phyloP scores from a whole-genome alignment of 139 green algal genomes.

The Pycnococcus provasolii region DNA sequence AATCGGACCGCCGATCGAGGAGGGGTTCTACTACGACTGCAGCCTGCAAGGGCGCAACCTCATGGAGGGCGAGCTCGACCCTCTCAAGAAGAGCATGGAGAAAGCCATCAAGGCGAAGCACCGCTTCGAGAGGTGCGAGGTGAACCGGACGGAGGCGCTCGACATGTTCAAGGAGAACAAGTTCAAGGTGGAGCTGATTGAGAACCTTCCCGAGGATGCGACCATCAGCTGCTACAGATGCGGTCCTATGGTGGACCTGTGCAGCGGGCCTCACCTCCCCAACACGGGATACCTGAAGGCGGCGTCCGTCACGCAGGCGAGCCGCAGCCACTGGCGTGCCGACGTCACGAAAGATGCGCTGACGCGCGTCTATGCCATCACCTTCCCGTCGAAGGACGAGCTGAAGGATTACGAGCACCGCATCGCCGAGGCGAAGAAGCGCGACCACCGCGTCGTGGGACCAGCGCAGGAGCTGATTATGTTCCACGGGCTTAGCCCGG shows the following conservation, averaged over 20 bases:
- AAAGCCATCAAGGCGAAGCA: conserved; percentile 73
- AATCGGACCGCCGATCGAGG: conserved; percentile 78
- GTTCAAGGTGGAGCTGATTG: conserved; percentile 98
- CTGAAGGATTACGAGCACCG: conserved; percentile 90
- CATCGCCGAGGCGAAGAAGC: conserved; percentile 94
- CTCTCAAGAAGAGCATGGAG: conserved; percentile 55
- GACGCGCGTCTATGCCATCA: conserved; percentile 91
- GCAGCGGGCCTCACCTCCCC: conserved; percentile 83
- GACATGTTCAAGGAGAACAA: conserved; percentile 96
- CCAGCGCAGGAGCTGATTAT: conserved; percentile 85
- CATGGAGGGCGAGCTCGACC: conserved; percentile 48
- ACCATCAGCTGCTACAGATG: conserved; percentile 80
- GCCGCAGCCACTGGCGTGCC: conserved; percentile 75
- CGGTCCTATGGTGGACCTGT: conserved; percentile 95
- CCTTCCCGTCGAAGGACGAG: conserved; percentile 83
- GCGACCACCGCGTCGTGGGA: conserved; percentile 87
- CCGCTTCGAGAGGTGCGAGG: conserved; percentile 77
- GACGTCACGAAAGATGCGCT: conserved; percentile 66
- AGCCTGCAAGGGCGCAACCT: conserved; percentile 79
- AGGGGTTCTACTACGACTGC: conserved; percentile 98
- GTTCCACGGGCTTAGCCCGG: conserved; percentile 75
- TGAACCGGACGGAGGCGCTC: conserved; percentile 80
- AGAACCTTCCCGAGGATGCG: conserved; percentile 60
- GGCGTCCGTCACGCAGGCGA: conserved; percentile 57
- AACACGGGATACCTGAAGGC: conserved; percentile 74